Evolutionary conservation across 2,329 filamentous ascomycete species (phyloP).

Genomic region (Colletotrichum tanaceti): DNA sequence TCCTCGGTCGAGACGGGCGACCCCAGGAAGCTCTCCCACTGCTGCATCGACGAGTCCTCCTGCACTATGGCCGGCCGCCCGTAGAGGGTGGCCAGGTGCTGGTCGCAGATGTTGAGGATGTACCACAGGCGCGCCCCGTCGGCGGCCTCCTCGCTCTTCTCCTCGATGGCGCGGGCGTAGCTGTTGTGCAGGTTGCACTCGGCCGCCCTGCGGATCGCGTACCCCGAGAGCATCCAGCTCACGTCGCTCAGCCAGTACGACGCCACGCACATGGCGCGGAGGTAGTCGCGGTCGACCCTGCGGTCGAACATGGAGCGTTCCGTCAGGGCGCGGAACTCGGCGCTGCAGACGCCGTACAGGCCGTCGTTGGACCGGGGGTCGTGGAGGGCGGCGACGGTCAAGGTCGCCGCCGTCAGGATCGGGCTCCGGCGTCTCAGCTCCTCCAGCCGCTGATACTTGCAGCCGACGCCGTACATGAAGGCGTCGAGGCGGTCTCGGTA

Average conservation of each 20-base stretch:
- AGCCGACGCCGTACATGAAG: slow-evolving; percentile 62
- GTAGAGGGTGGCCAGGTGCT: slow-evolving; percentile 71
- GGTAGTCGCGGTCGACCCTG: slow-evolving; percentile 58
- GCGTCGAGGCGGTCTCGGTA: slow-evolving; percentile 63
- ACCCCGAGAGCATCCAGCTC: slow-evolving; percentile 71
- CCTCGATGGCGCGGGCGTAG: slow-evolving; percentile 54
- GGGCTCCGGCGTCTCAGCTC: slow-evolving; percentile 66
- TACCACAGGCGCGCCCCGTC: slow-evolving; percentile 72
- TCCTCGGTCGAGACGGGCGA: slow-evolving; percentile 62
- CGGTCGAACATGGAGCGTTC: slow-evolving; percentile 56
- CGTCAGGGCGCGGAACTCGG: slow-evolving; percentile 66
- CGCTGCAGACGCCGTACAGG: slow-evolving; percentile 64
- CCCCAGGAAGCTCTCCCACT: slow-evolving; percentile 67
- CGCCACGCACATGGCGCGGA: slow-evolving; percentile 69
- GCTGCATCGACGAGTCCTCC: slow-evolving; percentile 67
- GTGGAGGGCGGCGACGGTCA: slow-evolving; percentile 69
- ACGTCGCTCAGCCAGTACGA: slow-evolving; percentile 73
- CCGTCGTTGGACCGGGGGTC: slow-evolving; percentile 64
- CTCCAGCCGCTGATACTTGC: slow-evolving; percentile 61
- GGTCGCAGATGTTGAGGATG: slow-evolving; percentile 69
- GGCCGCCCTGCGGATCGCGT: slow-evolving; percentile 61
- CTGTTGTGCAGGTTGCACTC: slow-evolving; percentile 59
- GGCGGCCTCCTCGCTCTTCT: slow-evolving; percentile 56
- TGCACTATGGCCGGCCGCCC: slow-evolving; percentile 68
- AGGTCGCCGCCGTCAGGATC: slow-evolving; percentile 65